A percentile compares a stretch with the other conserved stretches of the same genome.
phyloP scores from a whole-genome alignment of 1,284 basidiomycete species.

The Ceraceosorus guamensis region DNA sequence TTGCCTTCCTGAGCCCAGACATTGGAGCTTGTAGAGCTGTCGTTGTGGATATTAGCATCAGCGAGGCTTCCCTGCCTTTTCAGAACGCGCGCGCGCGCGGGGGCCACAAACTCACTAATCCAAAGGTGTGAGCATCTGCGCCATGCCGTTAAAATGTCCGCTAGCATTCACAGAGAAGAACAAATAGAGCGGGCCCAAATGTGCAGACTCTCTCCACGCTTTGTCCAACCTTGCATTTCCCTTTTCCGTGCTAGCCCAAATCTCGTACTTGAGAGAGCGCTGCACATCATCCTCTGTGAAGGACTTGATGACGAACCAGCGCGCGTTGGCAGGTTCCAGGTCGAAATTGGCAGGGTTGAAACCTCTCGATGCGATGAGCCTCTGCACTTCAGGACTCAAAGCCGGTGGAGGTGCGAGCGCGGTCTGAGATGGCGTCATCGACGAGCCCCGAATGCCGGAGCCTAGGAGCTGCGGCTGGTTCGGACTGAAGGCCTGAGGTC shows the following conservation, averaged over 20 bases:
- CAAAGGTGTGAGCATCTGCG: conserved; percentile 43
- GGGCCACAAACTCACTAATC: no score
- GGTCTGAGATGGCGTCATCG: no score
- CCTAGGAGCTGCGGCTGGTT: not conserved
- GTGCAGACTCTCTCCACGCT: conserved; percentile 19
- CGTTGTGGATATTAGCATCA: no score
- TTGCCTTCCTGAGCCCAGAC: conserved; percentile 47
- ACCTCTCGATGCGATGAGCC: conserved; percentile 16
- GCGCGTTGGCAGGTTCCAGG: conserved; percentile 20
- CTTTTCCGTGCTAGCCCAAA: conserved; percentile 47
- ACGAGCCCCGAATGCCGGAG: no score
- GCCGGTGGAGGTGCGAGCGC: no score
- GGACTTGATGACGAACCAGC: conserved; percentile 47
- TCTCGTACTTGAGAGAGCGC: conserved; percentile 42
- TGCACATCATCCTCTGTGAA: conserved; percentile 47
- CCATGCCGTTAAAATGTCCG: conserved; percentile 46
- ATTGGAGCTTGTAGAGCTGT: conserved; percentile 26
- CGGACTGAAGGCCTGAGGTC: no score
- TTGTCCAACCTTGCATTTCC: conserved; percentile 44
- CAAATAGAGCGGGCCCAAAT: conserved; percentile 39
- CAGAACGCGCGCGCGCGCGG: no score
- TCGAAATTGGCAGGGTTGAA: conserved; percentile 30
- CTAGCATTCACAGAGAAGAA: conserved; percentile 47
- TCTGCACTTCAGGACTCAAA: conserved; percentile 3
- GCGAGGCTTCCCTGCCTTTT: no score